Evolutionary conservation across 2,329 filamentous ascomycete genomes (phyloP), one percentile per base, ranked within the genome.

Genomic region (Colletotrichum cereale): DNA sequence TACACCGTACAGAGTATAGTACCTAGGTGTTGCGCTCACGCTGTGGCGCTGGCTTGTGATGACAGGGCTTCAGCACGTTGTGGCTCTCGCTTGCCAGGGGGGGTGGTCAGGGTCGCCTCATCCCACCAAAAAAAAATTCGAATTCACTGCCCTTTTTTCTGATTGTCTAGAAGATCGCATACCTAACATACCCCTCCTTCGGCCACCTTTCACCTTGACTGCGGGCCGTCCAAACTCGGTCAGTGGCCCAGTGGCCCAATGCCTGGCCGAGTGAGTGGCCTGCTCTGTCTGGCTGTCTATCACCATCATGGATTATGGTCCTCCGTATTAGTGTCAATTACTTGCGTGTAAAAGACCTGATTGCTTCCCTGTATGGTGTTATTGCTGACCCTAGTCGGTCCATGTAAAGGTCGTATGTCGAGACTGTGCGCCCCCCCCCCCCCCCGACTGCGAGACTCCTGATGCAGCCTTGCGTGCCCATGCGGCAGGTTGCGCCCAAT

Each of bases 21-120:
- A 21, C 3, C 10, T 62, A 36, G 34, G 34, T 44, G 53, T 55
- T 52, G 63, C 42, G 38, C 34, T 50, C 38, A 55, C 26, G 61
- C 61, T 55, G 38, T 57, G 52, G 65, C 66, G 44, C 66, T 64
- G 53, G 65, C 65, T 72, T 69, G 58, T 69, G 60, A 64, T 55
- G 47, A 69, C 65, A 72, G 69, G 69, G 69, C 66, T 69, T 44
- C 53, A 47, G 50, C 36, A 52, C 24, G 38, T 55, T 14, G 24
- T 68, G 69, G 29, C 34, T 72, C 69, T 72, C 65, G 65, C 69
- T 72, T 72, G 69, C 12, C 67, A 57, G 50, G 62, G 44, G n/a
- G n/a, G n/a, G n/a, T n/a, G n/a, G 44, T 47, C 44, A 47, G 21
- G 44, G 44, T 24, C 10, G 44, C n/a, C 53, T 56, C 47, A 40